Evolutionary conservation across 306 rosid species (phyloP), one percentile per base, ranked within the genome.

Genomic region (Canavalia gladiata): DNA sequence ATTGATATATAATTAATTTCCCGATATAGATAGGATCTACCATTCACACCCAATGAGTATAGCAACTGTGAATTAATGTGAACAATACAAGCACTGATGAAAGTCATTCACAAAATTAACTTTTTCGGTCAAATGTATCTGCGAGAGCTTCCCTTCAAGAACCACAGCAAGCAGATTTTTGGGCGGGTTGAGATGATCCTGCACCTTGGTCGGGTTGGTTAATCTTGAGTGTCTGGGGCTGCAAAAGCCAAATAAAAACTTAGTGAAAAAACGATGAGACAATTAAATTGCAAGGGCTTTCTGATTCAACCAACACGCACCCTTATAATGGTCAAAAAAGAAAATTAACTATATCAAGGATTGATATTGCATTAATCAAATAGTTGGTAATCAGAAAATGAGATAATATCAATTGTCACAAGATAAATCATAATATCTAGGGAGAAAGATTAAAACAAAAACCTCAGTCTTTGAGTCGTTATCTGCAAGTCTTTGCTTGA

Each of bases 401-500:
- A 47, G 12, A 5, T 30, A 52, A 74, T 59, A 69, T 73, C 78
- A 57, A 39, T 45, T 35, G 37, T 55, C 59, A 64, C 18, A 62
- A 68, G 64, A 76, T 43, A 81, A 31, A 45, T 31, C 18, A 78
- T 72, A 77, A 78, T 4, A 59, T 67, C 41, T 59, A 68, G 45
- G 72, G 76, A 73, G 54, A 75, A 50, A 74, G 52, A 45, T 64
- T 25, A 50, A 70, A 64, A 56, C 41, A 51, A 63, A 68, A 89
- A 94, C 98, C 95, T 95, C 97, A 43, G 94, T 82, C 88, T 89
- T 94, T 28, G 97, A 91, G 85, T 94, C 98, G 42, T 83, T 89
- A 78, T 95, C 98, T 8, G 98, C 95, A 31, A 95, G 91, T 84
- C 97, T 90, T 94, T 91, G 97, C 87, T 94, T 92, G 82, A 94